Base-by-base conservation (phyloP, 176 grass and related monocot species). In the Zoysia pacifica region DNA sequence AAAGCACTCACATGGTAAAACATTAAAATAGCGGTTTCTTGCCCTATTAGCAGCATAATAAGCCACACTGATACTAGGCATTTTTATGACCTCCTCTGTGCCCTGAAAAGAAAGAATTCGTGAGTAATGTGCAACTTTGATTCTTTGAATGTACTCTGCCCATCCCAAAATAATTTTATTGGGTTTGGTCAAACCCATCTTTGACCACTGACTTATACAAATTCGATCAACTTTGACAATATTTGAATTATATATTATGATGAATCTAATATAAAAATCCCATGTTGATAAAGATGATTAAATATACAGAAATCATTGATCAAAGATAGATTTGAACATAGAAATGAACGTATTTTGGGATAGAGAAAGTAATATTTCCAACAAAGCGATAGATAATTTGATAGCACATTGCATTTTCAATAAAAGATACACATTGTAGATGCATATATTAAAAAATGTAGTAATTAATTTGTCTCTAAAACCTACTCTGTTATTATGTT, bases 1-100 rank as follows among this genome's bases (percentile, higher is more conserved):
- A 59, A 70, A 60, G 43, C 46, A 43, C 89, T 86, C 90, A 98
- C 92, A 95, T 84, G 96, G 96, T 68, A 95, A 82, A 52, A 98
- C 68, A 86, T 95, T 86, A 47, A 90, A 73, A 80, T 98, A 98
- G 54, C 96, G 86, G 68, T 98, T 98, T 76, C 93, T 95, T 11
- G 5, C 62, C 75, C 89, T 82, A 73, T 98, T 98, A 55, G 51
- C 72, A 86, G 83, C 56, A 55, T 83, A 65, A 56, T 78, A 81
- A 84, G 96, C 92, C 46, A 79, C 88, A 59, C 11, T 79, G 11
- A 55, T 56, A 39, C 18, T 86, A 47, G 82, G 86, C 50, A 14
- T 72, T 72, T 60, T 72, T n/a, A 8, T 36, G 49, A 46, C 14
- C 41, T 79, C 83, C 77, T 36, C 48, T 43, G 18, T 72, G 66